Conservation (phyloP, 495 filamentous ascomycete species). For the Cercophora scortea region DNA sequence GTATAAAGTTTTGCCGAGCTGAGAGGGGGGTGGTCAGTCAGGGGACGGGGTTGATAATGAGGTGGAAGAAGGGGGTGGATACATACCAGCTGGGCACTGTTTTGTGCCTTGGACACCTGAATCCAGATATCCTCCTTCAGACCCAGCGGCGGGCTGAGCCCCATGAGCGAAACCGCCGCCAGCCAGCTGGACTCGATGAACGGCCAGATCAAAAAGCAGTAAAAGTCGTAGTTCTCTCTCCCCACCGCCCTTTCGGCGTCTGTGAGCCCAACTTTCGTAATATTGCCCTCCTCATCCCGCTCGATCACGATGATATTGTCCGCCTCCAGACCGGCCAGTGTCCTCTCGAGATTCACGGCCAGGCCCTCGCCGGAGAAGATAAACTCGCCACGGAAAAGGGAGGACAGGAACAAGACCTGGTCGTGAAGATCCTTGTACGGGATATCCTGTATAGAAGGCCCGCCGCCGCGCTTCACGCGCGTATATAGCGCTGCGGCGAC, state of each 20-base stretch:
- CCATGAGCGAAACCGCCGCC: constrained; percentile 76
- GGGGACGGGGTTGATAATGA: constrained; percentile 11
- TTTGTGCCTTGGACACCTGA: constrained; percentile 66
- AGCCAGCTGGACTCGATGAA: constrained; percentile 94
- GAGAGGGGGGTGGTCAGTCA: not conserved
- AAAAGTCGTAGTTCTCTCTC: constrained; percentile 93
- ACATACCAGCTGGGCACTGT: constrained; percentile 72
- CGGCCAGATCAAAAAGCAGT: constrained; percentile 97
- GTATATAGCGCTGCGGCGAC: constrained; percentile 87
- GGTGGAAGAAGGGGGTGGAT: not conserved
- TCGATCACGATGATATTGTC: constrained; percentile 74
- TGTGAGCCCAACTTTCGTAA: constrained; percentile 64
- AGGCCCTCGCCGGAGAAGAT: constrained; percentile 89
- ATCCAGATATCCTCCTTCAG: constrained; percentile 65
- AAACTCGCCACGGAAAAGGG: constrained; percentile 92
- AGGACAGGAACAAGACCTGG: constrained; percentile 83
- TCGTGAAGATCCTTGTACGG: constrained; percentile 58
- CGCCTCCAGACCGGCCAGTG: constrained; percentile 63
- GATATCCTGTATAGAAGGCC: constrained; percentile 70
- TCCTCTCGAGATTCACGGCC: constrained; percentile 67
- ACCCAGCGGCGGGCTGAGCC: constrained; percentile 65
- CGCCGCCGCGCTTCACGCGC: constrained; percentile 79
- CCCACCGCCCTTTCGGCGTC: constrained; percentile 67
- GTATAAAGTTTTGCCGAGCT: constrained; percentile 94
- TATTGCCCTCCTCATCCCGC: constrained; percentile 44